Evolutionary conservation across 73 alveolate genomes (phyloP).

Genomic region (Paramecium sonneborni): DNA sequence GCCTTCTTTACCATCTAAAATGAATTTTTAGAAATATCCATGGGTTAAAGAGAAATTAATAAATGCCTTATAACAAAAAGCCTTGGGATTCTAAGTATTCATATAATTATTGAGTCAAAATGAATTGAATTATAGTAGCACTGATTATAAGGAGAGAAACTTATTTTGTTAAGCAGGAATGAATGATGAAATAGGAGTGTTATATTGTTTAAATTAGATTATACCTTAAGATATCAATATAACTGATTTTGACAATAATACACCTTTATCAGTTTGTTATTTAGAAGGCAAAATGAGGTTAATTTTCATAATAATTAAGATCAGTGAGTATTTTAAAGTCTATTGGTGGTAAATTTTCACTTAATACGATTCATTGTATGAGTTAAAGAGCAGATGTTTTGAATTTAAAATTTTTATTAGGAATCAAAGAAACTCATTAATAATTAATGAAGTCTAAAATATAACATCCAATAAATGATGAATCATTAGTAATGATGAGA

Average conservation of each 20-base stretch:
- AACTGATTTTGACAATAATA: conserved; percentile 11
- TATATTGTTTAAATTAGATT: background rate
- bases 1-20: conserved; percentile 80
- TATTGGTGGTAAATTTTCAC: conserved; percentile 77
- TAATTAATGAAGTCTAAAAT: background rate
- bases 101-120: conserved; percentile 39
- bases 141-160: conserved; percentile 74
- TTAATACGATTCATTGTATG: conserved; percentile 70
- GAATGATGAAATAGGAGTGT: conserved; percentile 7
- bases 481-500: background rate
- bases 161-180: conserved; percentile 67
- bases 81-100: conserved; percentile 57
- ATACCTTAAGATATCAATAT: background rate
- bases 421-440: background rate
- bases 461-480: background rate
- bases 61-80: background rate
- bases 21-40: conserved; percentile 66
- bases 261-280: conserved; percentile 46
- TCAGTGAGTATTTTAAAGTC: conserved; percentile 62
- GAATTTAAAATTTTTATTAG: conserved; percentile 65
- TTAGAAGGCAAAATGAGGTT: conserved; percentile 69
- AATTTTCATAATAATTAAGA: conserved; percentile 66
- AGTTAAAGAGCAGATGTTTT: conserved; percentile 66
- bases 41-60: conserved; percentile 55
- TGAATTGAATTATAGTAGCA: conserved; percentile 42